phyloP scores from a whole-genome alignment of 768 basidiomycete species.

The Xerocomellus chrysenteron region DNA sequence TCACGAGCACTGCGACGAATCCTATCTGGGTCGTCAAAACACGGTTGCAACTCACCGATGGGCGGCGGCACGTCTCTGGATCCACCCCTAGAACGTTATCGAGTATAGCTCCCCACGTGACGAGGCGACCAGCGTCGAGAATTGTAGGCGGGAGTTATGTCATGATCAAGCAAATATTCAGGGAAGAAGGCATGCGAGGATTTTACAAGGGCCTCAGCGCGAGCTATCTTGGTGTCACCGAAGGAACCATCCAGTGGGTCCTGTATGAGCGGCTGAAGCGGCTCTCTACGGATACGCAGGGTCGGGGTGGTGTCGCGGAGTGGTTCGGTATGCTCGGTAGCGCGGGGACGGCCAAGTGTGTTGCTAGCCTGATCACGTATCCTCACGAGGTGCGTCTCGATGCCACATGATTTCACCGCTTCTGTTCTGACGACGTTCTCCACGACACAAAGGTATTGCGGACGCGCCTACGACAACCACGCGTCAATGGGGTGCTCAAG shows the following conservation, averaged over 20 bases:
- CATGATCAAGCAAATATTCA: slow-evolving; percentile 71
- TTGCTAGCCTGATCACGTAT: slow-evolving; percentile 94
- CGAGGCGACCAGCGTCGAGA: slow-evolving; percentile 17
- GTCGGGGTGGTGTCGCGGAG: slow-evolving; percentile 55
- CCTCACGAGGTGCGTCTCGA: slow-evolving; percentile 81
- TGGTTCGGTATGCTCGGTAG: slow-evolving; percentile 87
- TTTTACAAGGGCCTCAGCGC: slow-evolving; percentile 96
- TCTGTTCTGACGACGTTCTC: slow-evolving; percentile 1
- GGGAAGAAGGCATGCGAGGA: slow-evolving; percentile 79
- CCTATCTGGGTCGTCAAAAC: slow-evolving; percentile 99
- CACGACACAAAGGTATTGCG: slow-evolving; percentile 66
- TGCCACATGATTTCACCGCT: neutral
- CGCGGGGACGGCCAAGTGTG: slow-evolving; percentile 89
- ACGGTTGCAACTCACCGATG: slow-evolving; percentile 72
- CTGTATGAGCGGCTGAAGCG: slow-evolving; percentile 91
- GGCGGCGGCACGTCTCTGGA: slow-evolving; percentile 16
- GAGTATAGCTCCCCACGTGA: neutral
- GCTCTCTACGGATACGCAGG: slow-evolving; percentile 53
- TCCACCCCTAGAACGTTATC: neutral
- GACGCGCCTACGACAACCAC: slow-evolving; percentile 88
- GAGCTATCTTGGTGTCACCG: slow-evolving; percentile 93
- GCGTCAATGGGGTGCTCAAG: slow-evolving; percentile 71
- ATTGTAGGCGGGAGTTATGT: slow-evolving; percentile 53
- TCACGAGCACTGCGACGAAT: slow-evolving; percentile 89
- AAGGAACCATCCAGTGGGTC: slow-evolving; percentile 96